Percentiles rank a stretch among this genome's conserved stretches.
These are phyloP conservation scores for Cupressus sempervirens DNA, from an alignment of 75 land plant genomes.

Conservation along the genomic window DNA sequence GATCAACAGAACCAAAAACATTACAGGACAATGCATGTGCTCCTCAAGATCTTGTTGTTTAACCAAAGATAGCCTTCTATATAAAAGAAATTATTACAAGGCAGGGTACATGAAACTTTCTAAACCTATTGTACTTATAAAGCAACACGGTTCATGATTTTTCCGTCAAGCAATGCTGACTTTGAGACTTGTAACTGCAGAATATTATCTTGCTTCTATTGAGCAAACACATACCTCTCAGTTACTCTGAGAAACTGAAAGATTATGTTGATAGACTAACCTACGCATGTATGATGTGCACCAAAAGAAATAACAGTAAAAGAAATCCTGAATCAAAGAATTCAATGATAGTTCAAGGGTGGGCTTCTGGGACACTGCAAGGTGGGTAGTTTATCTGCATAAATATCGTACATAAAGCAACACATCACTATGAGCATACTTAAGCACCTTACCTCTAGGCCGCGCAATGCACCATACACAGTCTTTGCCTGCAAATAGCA, in stretches of 20 bases:
- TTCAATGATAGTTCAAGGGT: neutral
- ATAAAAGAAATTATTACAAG: neutral
- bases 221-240: neutral
- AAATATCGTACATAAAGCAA: neutral
- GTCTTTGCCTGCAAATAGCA: slow-evolving; percentile 70
- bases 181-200: neutral
- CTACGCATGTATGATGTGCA: neutral
- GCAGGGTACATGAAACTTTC: neutral
- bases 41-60: neutral
- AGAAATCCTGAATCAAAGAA: neutral
- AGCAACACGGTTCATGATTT: neutral
- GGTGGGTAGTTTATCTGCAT: no score
- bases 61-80: neutral
- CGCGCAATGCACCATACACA: slow-evolving; percentile 89
- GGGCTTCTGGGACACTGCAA: no score
- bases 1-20: neutral
- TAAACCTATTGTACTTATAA: neutral
- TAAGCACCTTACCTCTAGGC: slow-evolving; percentile 69
- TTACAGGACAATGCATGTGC: neutral
- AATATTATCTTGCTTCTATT: neutral
- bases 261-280: neutral
- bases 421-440: neutral
- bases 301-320: neutral
- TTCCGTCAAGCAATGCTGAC: neutral
- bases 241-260: neutral